phyloP scores from a whole-genome alignment of 768 basidiomycete genomes.

The Rhizopogon roseolus region DNA sequence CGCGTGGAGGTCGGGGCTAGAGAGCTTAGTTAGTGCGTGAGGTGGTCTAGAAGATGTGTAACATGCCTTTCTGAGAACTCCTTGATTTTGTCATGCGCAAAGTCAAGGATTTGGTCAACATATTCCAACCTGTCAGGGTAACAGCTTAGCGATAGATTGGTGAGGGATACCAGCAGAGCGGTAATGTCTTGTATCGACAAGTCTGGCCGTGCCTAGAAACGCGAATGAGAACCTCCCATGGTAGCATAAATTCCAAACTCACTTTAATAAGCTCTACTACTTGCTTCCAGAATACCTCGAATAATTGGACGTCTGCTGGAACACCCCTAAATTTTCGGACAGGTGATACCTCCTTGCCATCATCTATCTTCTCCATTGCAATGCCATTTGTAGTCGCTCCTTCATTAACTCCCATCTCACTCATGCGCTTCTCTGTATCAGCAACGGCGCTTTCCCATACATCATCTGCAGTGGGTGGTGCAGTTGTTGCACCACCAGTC shows the following conservation, averaged over 20 bases:
- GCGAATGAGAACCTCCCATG: slow-evolving; percentile 3
- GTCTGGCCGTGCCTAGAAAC: slow-evolving; percentile 84
- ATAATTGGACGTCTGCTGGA: slow-evolving; percentile 90
- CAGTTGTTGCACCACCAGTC: slow-evolving; percentile 30
- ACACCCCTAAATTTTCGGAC: slow-evolving; percentile 90
- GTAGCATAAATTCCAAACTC: slow-evolving; percentile 12
- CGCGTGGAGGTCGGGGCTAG: slow-evolving; percentile 82
- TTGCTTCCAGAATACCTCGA: slow-evolving; percentile 99
- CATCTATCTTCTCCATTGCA: slow-evolving; percentile 27
- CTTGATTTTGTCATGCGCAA: slow-evolving; percentile 80
- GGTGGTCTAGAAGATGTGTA: not conserved
- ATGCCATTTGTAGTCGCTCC: slow-evolving; percentile 14
- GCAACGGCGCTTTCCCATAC: slow-evolving; percentile 19
- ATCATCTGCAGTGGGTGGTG: slow-evolving; percentile 18
- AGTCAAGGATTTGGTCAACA: slow-evolving; percentile 91
- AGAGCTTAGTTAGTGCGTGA: not conserved
- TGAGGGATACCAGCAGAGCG: slow-evolving; percentile 89
- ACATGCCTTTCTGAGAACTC: slow-evolving; percentile 77
- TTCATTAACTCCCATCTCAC: not conserved
- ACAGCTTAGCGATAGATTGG: slow-evolving; percentile 92
- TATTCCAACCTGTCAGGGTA: slow-evolving; percentile 97
- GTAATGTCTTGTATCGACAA: slow-evolving; percentile 97
- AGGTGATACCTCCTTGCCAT: slow-evolving; percentile 52
- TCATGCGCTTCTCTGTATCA: slow-evolving; percentile 16
- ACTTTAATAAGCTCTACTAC: slow-evolving; percentile 98